These are phyloP conservation scores for Cutaneotrichosporon sp. DNA, from an alignment of 1,284 basidiomycete genomes.

Conservation along the genomic window DNA sequence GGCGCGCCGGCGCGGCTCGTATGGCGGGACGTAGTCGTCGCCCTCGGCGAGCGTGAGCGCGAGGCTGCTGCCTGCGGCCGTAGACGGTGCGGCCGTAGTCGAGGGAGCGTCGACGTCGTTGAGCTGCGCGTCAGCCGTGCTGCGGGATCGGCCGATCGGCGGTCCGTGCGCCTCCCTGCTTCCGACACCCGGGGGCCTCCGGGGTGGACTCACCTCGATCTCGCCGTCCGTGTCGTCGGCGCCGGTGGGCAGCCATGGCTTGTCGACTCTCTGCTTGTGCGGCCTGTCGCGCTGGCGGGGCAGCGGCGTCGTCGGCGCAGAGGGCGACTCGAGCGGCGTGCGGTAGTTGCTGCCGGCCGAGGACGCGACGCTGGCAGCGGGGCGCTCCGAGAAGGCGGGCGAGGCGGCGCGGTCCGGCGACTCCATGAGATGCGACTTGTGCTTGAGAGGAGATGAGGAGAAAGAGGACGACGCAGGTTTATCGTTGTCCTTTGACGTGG, in stretches of 20 bases:
- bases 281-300: not conserved
- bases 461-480: too few relatives aligned
- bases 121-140: slow-evolving; percentile 11
- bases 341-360: too few relatives aligned
- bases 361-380: not conserved
- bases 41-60: too few relatives aligned
- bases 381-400: not conserved
- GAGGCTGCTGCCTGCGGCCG: not conserved
- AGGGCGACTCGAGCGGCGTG: not conserved
- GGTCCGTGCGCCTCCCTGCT: too few relatives aligned
- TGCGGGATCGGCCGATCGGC: too few relatives aligned
- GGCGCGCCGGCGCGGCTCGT: slow-evolving; percentile 11
- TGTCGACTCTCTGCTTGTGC: not conserved
- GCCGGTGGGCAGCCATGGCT: not conserved
- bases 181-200: too few relatives aligned
- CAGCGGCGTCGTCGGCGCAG: not conserved
- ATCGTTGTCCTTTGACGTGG: too few relatives aligned
- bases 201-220: slow-evolving; percentile 15
- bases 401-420: not conserved
- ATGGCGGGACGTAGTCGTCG: slow-evolving; percentile 14
- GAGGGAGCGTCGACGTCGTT: slow-evolving; percentile 13
- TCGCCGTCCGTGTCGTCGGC: slow-evolving; percentile 8
- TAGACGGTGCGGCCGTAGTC: not conserved
- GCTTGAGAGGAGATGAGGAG: too few relatives aligned
- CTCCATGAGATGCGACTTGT: too few relatives aligned